phyloP scores from a whole-genome alignment of 78 protist genomes.

The Andalucia godoyi region DNA sequence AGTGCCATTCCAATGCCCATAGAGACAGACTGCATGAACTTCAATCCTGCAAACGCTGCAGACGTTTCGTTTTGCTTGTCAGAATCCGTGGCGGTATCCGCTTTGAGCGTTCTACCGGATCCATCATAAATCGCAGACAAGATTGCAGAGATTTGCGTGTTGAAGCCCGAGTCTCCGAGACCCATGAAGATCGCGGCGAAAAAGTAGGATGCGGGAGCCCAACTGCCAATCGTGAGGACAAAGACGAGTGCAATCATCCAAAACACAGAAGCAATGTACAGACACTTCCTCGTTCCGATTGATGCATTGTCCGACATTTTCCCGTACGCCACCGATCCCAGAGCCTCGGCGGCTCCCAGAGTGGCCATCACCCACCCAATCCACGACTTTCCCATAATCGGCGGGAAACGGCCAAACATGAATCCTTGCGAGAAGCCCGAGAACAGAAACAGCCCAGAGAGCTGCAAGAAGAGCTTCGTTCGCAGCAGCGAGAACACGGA shows the following conservation, averaged over 20 bases:
- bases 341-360: neutral
- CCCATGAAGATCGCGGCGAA: neutral
- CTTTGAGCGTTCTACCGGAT: no score
- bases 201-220: no score
- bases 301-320: neutral
- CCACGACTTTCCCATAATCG: neutral
- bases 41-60: no score
- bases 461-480: neutral
- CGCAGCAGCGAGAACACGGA: neutral
- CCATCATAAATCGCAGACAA: no score
- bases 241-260: neutral
- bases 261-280: neutral
- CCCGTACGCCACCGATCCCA: neutral
- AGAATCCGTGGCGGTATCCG: no score
- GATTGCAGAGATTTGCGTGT: neutral
- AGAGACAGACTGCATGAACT: no score
- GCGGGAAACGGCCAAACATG: neutral
- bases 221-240: neutral
- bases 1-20: no score
- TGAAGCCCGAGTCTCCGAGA: neutral
- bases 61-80: no score
- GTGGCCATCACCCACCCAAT: slow-evolving; percentile 10
- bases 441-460: neutral
- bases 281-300: no score
- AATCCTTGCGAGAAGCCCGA: neutral